Evolutionary conservation across 2,329 filamentous ascomycete species (phyloP), one percentile per base, ranked within the genome.

Genomic region (Apiospora kogelbergensis): DNA sequence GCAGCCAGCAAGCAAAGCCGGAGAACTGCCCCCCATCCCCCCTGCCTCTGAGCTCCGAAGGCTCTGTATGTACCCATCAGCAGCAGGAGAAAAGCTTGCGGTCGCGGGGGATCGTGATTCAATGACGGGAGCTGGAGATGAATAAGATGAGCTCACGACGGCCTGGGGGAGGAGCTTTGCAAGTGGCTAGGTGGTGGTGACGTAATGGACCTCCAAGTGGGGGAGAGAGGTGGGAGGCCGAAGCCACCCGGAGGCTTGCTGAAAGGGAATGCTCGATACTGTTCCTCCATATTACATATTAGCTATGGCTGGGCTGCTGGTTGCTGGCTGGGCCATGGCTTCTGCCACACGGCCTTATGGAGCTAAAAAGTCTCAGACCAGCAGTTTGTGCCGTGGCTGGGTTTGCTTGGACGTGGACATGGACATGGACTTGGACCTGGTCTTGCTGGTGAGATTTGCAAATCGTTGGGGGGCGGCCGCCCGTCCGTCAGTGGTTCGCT

Each of bases 401-500:
- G 22, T 63, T 9, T 45, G 63, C 42, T 20, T 63, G 57, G 37
- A 33, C 48, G 69, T 57, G 48, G 24, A 30, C 46, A 41, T 41
- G 40, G 46, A 24, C 4, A 53, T 46, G 46, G 4, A 33, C 33
- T 4, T 33, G n/a, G 5, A 37, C 33, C 10, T 37, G 33, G 33
- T 37, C 33, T 37, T 37, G 33, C 5, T 37, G 40, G 40, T 33
- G 15, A 33, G 24, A 57, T 33, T 17, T 17, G 30, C 53, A 33
- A 60, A 37, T 60, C 26, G 53, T 60, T 69, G 40, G 24, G 40
- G 24, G 53, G 30, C 57, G 64, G 26, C 20, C 20, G 45, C 22
- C 45, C 63, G n/a, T 67, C 68, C 33, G 33, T 60, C 65, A 60
- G 65, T 64, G 40, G 53, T 67, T 71, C 69, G 70, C 69, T 70